phyloP scores from a whole-genome alignment of 2,329 filamentous ascomycete species.

The Phoma sp. region DNA sequence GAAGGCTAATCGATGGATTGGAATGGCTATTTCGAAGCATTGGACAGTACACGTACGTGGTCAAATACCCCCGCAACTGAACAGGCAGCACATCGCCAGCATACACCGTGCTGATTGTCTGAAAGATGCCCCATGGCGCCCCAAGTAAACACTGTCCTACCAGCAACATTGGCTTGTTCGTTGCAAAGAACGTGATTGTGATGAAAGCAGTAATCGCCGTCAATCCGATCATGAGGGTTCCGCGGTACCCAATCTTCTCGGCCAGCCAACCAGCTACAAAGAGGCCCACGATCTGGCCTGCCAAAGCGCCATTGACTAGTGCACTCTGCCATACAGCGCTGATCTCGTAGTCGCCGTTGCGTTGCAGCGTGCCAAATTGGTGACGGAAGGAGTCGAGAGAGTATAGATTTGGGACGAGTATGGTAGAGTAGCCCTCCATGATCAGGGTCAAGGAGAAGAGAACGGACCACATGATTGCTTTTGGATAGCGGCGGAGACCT shows the following conservation, averaged over 20 bases:
- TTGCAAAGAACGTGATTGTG: constrained; percentile 24
- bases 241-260: constrained; percentile 46
- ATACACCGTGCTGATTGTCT: constrained; percentile 50
- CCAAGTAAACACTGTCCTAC: constrained; percentile 27
- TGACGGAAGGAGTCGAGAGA: constrained; percentile 49
- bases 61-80: constrained; percentile 61
- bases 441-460: constrained; percentile 82
- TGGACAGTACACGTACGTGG: constrained; percentile 57
- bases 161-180: constrained; percentile 17
- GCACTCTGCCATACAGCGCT: constrained; percentile 51
- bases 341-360: constrained; percentile 39
- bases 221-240: constrained; percentile 22
- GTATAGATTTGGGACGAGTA: constrained; percentile 78
- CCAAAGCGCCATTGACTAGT: constrained; percentile 49
- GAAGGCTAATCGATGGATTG: background rate
- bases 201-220: constrained; percentile 15
- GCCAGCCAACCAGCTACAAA: constrained; percentile 50
- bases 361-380: constrained; percentile 39
- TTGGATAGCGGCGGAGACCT: constrained; percentile 78
- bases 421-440: constrained; percentile 87
- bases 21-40: background rate
- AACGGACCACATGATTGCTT: constrained; percentile 82
- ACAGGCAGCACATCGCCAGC: constrained; percentile 68
- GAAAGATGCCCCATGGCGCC: constrained; percentile 52
- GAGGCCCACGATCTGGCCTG: constrained; percentile 50